phyloP scores from a whole-genome alignment of 176 grass and related monocot genomes.

The Hsuehochloa calcarea region DNA sequence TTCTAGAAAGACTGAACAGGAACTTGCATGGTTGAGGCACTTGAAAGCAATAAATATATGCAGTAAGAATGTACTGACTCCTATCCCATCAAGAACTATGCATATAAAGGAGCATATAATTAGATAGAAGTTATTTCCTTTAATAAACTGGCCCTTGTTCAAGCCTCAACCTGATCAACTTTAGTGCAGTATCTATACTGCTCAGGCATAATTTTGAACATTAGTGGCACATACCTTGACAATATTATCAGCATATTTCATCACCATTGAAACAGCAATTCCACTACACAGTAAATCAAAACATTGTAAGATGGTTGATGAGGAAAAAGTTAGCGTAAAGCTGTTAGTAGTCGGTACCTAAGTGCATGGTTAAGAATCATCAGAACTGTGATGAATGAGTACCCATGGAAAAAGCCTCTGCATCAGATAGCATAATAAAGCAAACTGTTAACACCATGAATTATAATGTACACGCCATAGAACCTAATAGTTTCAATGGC shows the following conservation, averaged over 20 bases:
- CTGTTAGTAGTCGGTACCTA: slow-evolving; percentile 35
- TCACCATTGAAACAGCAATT: slow-evolving; percentile 66
- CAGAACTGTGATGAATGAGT: slow-evolving; percentile 58
- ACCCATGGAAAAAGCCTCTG: slow-evolving; percentile 87
- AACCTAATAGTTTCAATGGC: background rate
- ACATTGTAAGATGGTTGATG: slow-evolving; percentile 4
- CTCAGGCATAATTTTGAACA: background rate
- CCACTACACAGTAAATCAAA: slow-evolving; percentile 50
- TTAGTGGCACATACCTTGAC: slow-evolving; percentile 43
- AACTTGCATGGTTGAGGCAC: background rate
- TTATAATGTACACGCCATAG: background rate
- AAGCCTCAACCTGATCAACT: background rate
- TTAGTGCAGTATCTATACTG: background rate
- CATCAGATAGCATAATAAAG: slow-evolving; percentile 15
- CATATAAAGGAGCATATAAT: too few relatives aligned
- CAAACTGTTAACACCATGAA: slow-evolving; percentile 7
- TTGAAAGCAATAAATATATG: background rate
- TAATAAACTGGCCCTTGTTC: too few relatives aligned
- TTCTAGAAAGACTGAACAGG: background rate
- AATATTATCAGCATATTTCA: slow-evolving; percentile 70
- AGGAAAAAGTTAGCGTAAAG: background rate
- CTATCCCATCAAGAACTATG: too few relatives aligned
- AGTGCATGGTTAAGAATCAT: slow-evolving; percentile 89
- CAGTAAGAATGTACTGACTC: background rate
- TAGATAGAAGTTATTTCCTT: too few relatives aligned